Conservation (phyloP, 225 moss, liverwort and hornwort species). For the Lunularia cruciata region DNA sequence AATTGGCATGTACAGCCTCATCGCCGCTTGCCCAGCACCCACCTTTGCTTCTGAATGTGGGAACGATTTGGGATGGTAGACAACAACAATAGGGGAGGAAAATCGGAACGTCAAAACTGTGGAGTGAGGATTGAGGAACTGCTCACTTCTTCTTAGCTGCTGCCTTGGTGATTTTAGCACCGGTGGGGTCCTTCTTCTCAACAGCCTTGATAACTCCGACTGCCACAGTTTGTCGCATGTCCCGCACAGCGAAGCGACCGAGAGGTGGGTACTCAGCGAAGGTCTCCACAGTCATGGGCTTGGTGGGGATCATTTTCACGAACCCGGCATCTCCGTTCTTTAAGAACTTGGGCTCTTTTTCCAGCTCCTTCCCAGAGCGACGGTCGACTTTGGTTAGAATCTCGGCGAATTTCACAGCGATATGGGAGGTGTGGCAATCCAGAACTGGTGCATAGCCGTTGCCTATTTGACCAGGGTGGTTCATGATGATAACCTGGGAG, state of each 20-base stretch:
- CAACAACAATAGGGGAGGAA: background rate
- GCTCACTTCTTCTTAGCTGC: slow-evolving; percentile 57
- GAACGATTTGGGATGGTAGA: slow-evolving; percentile 7
- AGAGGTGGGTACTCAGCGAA: slow-evolving; percentile 64
- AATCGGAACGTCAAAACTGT: background rate
- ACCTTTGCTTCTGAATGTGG: slow-evolving; percentile 35
- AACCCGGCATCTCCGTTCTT: slow-evolving; percentile 71
- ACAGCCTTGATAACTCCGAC: slow-evolving; percentile 56
- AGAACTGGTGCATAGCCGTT: slow-evolving; percentile 60
- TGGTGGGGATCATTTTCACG: slow-evolving; percentile 68
- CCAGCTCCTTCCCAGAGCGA: slow-evolving; percentile 57
- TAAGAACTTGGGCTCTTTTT: slow-evolving; percentile 71
- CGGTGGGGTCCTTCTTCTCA: slow-evolving; percentile 49
- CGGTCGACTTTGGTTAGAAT: slow-evolving; percentile 57
- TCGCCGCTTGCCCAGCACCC: slow-evolving; percentile 41
- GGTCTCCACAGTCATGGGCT: slow-evolving; percentile 67
- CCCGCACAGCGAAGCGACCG: slow-evolving; percentile 63
- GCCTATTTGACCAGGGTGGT: slow-evolving; percentile 58
- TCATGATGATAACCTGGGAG: slow-evolving; percentile 58
- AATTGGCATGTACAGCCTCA: too few relatives aligned
- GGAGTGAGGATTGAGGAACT: background rate
- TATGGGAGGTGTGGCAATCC: slow-evolving; percentile 64
- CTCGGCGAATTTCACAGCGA: slow-evolving; percentile 58
- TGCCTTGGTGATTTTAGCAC: slow-evolving; percentile 47
- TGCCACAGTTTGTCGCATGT: slow-evolving; percentile 54